phyloP scores from a whole-genome alignment of 176 grass and related monocot genomes.

The Ensete ventricosum region DNA sequence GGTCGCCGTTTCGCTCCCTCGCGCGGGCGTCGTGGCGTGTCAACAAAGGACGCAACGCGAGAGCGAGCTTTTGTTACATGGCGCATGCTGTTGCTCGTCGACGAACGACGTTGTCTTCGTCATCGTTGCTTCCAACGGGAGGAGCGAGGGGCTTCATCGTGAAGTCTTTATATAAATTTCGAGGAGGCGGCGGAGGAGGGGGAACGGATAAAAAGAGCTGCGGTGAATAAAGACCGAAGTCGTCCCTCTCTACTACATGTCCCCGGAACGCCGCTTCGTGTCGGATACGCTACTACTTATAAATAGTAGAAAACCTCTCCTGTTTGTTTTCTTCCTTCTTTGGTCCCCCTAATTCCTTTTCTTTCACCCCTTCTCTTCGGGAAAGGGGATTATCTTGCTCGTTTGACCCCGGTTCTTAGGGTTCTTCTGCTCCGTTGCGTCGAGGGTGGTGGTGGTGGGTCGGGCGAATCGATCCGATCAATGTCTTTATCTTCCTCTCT shows the following conservation, averaged over 20 bases:
- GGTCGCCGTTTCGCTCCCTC: no score
- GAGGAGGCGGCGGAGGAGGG: no score
- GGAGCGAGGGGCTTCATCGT: not conserved
- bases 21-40: no score
- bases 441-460: not conserved
- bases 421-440: not conserved
- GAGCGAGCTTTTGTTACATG: no score
- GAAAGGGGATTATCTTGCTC: not conserved
- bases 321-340: no score
- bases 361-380: no score
- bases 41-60: no score
- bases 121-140: not conserved
- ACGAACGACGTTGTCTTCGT: not conserved
- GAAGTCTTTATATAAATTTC: no score
- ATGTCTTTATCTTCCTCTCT: not conserved
- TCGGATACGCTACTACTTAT: not conserved
- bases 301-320: not conserved
- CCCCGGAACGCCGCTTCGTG: not conserved
- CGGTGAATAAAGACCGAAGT: no score
- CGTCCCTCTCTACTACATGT: no score
- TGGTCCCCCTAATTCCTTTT: no score
- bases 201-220: no score
- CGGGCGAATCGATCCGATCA: not conserved
- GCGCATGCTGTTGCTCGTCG: not conserved
- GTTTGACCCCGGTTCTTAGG: not conserved